These are phyloP conservation scores for Nepenthes gracilis DNA, from an alignment of 148 eudicot species.

Conservation along the genomic window DNA sequence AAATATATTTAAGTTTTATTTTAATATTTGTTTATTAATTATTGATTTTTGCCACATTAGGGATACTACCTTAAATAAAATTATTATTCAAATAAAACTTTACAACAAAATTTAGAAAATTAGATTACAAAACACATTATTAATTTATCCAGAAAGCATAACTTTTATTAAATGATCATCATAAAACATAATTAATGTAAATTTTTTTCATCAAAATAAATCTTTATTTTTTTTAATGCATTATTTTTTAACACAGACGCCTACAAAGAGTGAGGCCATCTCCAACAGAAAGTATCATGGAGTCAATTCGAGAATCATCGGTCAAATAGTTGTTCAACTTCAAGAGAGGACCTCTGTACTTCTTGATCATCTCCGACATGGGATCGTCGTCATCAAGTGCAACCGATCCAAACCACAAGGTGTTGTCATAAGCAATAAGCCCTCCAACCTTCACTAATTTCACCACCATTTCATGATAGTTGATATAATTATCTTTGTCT, in stretches of 20 bases:
- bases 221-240: neutral
- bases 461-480: slow-evolving; percentile 19
- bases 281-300: slow-evolving; percentile 18
- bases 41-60: too few species aligned
- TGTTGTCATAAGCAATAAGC: slow-evolving; percentile 24
- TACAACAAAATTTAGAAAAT: too few species aligned
- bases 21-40: too few species aligned
- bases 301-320: slow-evolving; percentile 19
- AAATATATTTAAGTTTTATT: too few species aligned
- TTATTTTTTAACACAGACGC: slow-evolving; percentile 8
- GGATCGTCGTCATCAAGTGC: slow-evolving; percentile 11
- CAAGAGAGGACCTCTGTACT: slow-evolving; percentile 1
- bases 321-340: slow-evolving; percentile 15
- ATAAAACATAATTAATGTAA: too few species aligned
- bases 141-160: too few species aligned
- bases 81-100: too few species aligned
- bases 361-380: neutral
- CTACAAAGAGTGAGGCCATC: slow-evolving; percentile 30
- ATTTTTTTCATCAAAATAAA: too few species aligned
- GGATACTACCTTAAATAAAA: too few species aligned
- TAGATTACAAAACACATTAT: too few species aligned
- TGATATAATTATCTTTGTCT: slow-evolving; percentile 20
- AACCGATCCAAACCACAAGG: slow-evolving; percentile 26
- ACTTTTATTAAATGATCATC: too few species aligned
- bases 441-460: slow-evolving; percentile 24